Evolutionary conservation across 768 basidiomycete species (phyloP).

Genomic region (Kwoniella bestiolae): DNA sequence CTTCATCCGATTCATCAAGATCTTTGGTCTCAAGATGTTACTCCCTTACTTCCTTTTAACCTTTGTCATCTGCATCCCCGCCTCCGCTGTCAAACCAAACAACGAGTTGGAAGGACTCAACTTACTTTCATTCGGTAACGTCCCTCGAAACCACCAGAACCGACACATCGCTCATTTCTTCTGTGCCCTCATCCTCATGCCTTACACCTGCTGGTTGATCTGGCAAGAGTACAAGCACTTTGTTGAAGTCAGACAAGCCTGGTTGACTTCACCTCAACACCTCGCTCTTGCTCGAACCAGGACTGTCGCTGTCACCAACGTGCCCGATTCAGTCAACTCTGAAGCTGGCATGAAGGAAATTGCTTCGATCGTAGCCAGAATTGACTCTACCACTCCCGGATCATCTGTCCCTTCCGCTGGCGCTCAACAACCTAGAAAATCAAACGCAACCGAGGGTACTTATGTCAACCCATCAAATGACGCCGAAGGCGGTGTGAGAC

Average conservation of each 20-base stretch:
- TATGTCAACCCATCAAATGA: constrained; percentile 25
- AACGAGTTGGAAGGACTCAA: constrained; percentile 50
- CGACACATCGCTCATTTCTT: constrained; percentile 56
- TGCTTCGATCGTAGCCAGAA: constrained; percentile 36
- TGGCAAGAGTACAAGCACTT: constrained; percentile 56
- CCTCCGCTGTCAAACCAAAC: constrained; percentile 50
- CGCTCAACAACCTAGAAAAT: constrained; percentile 1
- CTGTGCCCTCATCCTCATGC: constrained; percentile 52
- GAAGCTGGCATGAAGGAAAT: constrained; percentile 48
- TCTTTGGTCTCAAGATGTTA: constrained; percentile 57
- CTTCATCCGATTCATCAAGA: constrained; percentile 54
- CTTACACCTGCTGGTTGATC: constrained; percentile 55
- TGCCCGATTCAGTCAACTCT: constrained; percentile 53
- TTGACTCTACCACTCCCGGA: constrained; percentile 34
- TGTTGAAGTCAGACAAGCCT: constrained; percentile 53
- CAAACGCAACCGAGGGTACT: constrained; percentile 27
- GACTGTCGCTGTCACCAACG: constrained; percentile 53
- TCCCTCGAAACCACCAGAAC: constrained; percentile 36
- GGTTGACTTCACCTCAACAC: constrained; percentile 55
- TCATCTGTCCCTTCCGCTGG: constrained; percentile 18
- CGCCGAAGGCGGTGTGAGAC: constrained; percentile 37
- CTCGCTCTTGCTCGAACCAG: constrained; percentile 51
- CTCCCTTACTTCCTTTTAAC: constrained; percentile 56
- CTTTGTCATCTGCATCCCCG: constrained; percentile 52
- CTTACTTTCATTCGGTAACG: constrained; percentile 57